Evolutionary conservation across 2,329 filamentous ascomycete species (phyloP), one percentile per base, ranked within the genome.

Genomic region (Fusarium sp.): DNA sequence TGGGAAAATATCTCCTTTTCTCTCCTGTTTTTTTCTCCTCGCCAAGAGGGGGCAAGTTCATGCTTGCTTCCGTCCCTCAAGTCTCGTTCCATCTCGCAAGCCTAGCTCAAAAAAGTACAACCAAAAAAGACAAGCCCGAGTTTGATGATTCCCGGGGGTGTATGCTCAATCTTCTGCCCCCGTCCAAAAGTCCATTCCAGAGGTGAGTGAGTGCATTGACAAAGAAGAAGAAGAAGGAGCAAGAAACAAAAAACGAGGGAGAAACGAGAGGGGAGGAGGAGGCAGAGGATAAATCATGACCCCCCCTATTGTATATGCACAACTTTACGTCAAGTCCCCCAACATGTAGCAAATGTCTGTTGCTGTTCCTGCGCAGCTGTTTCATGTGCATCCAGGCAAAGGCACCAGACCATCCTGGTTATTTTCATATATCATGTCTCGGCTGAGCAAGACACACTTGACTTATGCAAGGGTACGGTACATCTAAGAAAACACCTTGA

Each of bases 401-500:
- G 58, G 57, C 42, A 62, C 33, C 14, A 47, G 13, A n/a, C 60
- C 18, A 27, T 35, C 33, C 40, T 42, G 40, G 40, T 47, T 65
- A 36, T 47, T 18, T 33, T 60, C 54, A 69, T 63, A 66, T 61
- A 31, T 16, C 29, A 18, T 27, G 38, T 31, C 54, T 35, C 58
- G 47, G 47, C 18, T 14, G 47, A 52, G 50, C 36, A 52, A 61
- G 22, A 36, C 36, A 65, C 29, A 65, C 45, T 57, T 52, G 50
- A 8, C 52, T 61, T 36, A 29, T 58, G 25, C 63, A 25, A 7
- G 16, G 18, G 25, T 3, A 52, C 13, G 18, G 16, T 20, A 52
- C 18, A 29, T 76, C 81, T 86, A 91, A 63, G 92, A 92, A 87
- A 98, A 98, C 58, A 95, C 82, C 85, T 94, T 97, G 78, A 98